Evolutionary conservation across 495 filamentous ascomycete genomes (phyloP).

Genomic region (Penicillium flavigenum): DNA sequence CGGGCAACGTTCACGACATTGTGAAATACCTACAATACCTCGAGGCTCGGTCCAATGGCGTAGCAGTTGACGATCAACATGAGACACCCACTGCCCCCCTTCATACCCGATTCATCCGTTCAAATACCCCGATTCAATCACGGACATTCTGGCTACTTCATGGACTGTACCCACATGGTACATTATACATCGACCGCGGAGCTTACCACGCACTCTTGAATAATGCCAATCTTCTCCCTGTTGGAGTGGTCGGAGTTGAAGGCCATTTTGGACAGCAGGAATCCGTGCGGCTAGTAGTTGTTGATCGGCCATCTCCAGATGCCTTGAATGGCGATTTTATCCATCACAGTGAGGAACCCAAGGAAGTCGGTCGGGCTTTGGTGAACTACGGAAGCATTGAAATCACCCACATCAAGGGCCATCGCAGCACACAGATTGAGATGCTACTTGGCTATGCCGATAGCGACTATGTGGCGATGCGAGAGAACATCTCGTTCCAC

Average conservation of each 20-base stretch:
- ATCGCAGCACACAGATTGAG: conserved; percentile 76
- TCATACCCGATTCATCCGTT: conserved; percentile 90
- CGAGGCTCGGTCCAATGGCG: conserved; percentile 27
- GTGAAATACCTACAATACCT: conserved; percentile 72
- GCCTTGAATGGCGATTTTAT: conserved; percentile 45
- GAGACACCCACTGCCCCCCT: conserved; percentile 52
- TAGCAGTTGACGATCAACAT: conserved; percentile 23
- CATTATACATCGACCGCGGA: conserved; percentile 85
- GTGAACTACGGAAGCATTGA: conserved; percentile 90
- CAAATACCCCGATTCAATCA: conserved; percentile 81
- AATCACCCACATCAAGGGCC: conserved; percentile 79
- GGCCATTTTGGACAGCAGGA: conserved; percentile 90
- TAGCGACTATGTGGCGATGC: conserved; percentile 87
- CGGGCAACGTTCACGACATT: conserved; percentile 87
- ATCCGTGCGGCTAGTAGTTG: conserved; percentile 79
- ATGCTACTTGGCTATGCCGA: conserved; percentile 83
- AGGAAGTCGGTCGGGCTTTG: conserved; percentile 87
- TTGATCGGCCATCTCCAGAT: conserved; percentile 50
- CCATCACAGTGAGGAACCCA: conserved; percentile 48
- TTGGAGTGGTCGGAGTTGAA: conserved; percentile 84
- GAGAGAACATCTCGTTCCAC: conserved; percentile 79
- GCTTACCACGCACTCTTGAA: conserved; percentile 73
- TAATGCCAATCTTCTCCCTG: conserved; percentile 88
- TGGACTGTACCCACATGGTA: conserved; percentile 88
- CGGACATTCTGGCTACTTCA: conserved; percentile 96